phyloP scores from a whole-genome alignment of 306 rosid species.

The Gynostemma pentaphyllum region DNA sequence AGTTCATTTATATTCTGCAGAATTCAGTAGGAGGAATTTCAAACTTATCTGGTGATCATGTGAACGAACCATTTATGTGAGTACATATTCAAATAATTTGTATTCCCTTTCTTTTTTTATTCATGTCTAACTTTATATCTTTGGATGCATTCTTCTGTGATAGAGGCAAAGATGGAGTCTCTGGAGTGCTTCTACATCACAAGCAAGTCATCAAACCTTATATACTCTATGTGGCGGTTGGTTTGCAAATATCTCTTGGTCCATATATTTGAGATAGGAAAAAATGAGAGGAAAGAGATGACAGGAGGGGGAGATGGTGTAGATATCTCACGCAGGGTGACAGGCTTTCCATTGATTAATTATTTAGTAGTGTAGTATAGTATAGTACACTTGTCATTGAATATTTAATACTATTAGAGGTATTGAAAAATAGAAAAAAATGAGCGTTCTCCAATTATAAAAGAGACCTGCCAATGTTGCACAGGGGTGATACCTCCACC shows the following conservation, averaged over 20 bases:
- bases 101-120: not conserved
- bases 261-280: not conserved
- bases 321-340: too few species aligned
- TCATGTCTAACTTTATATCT: conserved; percentile 9
- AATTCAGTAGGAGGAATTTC: conserved; percentile 94
- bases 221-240: conserved; percentile 68
- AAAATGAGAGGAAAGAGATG: too few species aligned
- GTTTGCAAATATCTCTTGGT: conserved; percentile 68
- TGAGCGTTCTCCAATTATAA: not conserved
- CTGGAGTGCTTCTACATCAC: conserved; percentile 98
- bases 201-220: conserved; percentile 93
- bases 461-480: not conserved
- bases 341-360: not conserved
- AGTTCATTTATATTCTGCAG: conserved; percentile 40
- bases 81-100: conserved; percentile 16
- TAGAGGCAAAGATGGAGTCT: conserved; percentile 95
- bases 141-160: conserved; percentile 18
- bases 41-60: conserved; percentile 79
- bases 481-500: not conserved
- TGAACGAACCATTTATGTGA: conserved; percentile 85
- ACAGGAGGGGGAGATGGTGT: not conserved
- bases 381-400: not conserved
- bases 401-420: not conserved
- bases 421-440: not conserved
- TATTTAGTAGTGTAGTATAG: not conserved